These are phyloP conservation scores for Rhodamnia argentea DNA, from an alignment of 345 rosid species.

Conservation along the genomic window DNA sequence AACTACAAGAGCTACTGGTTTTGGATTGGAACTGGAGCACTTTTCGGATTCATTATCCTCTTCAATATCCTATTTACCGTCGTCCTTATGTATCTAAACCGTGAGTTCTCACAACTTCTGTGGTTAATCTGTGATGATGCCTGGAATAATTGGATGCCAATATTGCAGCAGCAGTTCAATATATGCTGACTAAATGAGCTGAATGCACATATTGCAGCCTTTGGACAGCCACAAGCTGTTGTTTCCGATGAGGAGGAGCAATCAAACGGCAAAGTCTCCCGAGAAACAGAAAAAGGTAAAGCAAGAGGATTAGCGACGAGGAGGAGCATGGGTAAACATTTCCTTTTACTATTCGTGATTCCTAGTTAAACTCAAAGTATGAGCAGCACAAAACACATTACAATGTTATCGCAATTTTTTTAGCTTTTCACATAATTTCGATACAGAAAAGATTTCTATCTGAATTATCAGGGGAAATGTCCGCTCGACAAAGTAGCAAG, in stretches of 20 bases:
- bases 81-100: conserved; percentile 48
- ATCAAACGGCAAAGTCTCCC: neutral
- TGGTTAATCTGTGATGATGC: neutral
- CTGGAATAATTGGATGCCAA: neutral
- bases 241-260: conserved; percentile 31
- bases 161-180: neutral
- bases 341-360: neutral
- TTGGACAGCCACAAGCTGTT: conserved; percentile 51
- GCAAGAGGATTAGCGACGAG: conserved; percentile 15
- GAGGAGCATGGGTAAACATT: neutral
- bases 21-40: conserved; percentile 67
- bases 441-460: neutral
- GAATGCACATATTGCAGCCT: conserved; percentile 29
- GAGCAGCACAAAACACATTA: neutral
- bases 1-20: conserved; percentile 54
- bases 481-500: conserved; percentile 7
- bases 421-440: neutral
- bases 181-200: neutral
- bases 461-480: neutral
- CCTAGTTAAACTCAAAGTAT: neutral
- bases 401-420: neutral
- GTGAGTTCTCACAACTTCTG: conserved; percentile 26
- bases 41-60: conserved; percentile 49
- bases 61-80: conserved; percentile 72
- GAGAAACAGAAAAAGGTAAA: conserved; percentile 20